Evolutionary conservation across 2,329 filamentous ascomycete species (phyloP).

Genomic region (Aureobasidium sp.): DNA sequence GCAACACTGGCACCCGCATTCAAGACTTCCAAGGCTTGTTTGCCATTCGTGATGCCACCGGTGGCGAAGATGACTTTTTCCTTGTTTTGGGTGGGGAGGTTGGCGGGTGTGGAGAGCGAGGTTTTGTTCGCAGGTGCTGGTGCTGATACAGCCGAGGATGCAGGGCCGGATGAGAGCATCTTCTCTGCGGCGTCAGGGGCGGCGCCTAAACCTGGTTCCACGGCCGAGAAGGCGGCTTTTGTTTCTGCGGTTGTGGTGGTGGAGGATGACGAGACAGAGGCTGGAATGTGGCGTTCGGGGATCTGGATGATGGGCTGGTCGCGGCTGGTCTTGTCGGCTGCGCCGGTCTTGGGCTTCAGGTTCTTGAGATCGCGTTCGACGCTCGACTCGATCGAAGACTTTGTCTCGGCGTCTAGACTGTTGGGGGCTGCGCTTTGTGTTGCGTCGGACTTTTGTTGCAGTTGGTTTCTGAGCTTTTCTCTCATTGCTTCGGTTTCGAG

Average conservation of each 20-base stretch:
- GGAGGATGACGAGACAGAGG: background rate
- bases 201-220: background rate
- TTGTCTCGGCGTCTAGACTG: background rate
- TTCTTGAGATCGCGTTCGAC: constrained; percentile 26
- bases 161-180: background rate
- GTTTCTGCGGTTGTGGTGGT: background rate
- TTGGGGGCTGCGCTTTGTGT: background rate
- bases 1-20: constrained; percentile 86
- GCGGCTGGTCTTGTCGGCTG: constrained; percentile 24
- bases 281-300: constrained; percentile 24
- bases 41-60: constrained; percentile 83
- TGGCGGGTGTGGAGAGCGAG: constrained; percentile 12
- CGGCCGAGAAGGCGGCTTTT: background rate
- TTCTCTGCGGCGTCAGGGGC: background rate
- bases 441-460: background rate
- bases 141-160: background rate
- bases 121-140: background rate
- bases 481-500: background rate
- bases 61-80: constrained; percentile 87
- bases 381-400: constrained; percentile 21
- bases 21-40: constrained; percentile 72
- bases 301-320: constrained; percentile 28
- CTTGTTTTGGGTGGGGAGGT: constrained; percentile 20
- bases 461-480: background rate
- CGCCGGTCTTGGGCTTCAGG: constrained; percentile 26